A percentile compares a stretch with the other conserved stretches of the same genome.
Conservation (phyloP, 371 early-diverging fungal species). For the Mycotypha africana region DNA sequence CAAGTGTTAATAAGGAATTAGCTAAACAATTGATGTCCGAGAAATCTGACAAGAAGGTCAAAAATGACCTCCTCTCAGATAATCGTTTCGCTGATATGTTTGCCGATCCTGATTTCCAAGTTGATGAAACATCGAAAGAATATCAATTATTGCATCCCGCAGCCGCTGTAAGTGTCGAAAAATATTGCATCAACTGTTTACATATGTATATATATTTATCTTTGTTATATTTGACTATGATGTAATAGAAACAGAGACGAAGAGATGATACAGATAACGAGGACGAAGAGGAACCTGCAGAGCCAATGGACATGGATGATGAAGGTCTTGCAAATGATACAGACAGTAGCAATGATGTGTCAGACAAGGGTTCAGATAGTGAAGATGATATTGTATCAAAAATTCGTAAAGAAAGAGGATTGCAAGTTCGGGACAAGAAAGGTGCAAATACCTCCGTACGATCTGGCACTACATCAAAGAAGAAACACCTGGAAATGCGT, state of each 20-base stretch:
- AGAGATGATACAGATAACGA: conserved; percentile 18
- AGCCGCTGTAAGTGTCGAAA: conserved; percentile 20
- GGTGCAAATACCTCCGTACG: conserved; percentile 21
- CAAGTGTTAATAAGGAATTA: conserved; percentile 84
- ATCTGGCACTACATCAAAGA: conserved; percentile 1
- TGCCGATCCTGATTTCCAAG: conserved; percentile 88
- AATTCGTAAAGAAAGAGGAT: conserved; percentile 42
- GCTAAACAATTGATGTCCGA: conserved; percentile 70
- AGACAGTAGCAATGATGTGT: conserved; percentile 31
- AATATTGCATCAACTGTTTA: background rate
- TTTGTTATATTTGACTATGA: too few species aligned
- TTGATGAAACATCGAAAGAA: conserved; percentile 83
- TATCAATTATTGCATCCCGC: conserved; percentile 83
- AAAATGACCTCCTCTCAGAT: conserved; percentile 64
- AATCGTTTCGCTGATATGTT: conserved; percentile 87
- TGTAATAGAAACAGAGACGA: conserved; percentile 22
- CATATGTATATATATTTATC: background rate
- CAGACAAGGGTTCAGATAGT: conserved; percentile 39
- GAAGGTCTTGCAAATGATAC: conserved; percentile 37
- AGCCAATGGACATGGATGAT: conserved; percentile 33
- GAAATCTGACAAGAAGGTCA: conserved; percentile 35
- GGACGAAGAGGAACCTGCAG: conserved; percentile 14
- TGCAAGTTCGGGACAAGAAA: conserved; percentile 30
- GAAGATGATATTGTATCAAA: conserved; percentile 43
- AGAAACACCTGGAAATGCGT: conserved; percentile 44